Conservation (phyloP, 2,329 filamentous ascomycete genomes). For the Pseudogymnoascus sp. region DNA sequence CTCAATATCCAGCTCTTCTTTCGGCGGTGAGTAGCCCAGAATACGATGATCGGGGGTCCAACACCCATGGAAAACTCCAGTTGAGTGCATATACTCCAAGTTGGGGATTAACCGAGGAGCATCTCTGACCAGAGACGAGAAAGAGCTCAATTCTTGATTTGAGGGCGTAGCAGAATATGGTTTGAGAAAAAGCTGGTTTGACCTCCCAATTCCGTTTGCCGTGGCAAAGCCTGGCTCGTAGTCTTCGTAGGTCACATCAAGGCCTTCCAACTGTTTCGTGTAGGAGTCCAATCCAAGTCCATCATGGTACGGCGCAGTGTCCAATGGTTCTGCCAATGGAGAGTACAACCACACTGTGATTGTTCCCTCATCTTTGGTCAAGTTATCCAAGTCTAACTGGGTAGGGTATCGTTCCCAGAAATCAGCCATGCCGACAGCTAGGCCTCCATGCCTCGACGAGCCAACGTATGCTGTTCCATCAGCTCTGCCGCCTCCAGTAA, state of each 20-base stretch:
- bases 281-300: constrained; percentile 48
- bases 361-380: constrained; percentile 39
- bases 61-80: constrained; percentile 45
- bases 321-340: constrained; percentile 46
- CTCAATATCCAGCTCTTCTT: constrained; percentile 34
- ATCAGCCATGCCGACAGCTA: constrained; percentile 49
- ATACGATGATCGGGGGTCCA: constrained; percentile 38
- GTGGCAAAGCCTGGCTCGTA: constrained; percentile 48
- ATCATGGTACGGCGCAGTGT: constrained; percentile 50
- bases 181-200: constrained; percentile 47
- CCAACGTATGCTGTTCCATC: constrained; percentile 52
- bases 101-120: constrained; percentile 44
- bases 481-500: constrained; percentile 46
- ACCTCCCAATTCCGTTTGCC: constrained; percentile 49
- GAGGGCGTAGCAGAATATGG: constrained; percentile 45
- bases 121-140: constrained; percentile 39
- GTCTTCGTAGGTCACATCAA: constrained; percentile 57
- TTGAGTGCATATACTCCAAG: constrained; percentile 40
- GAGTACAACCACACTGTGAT: constrained; percentile 55
- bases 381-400: constrained; percentile 45
- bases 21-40: constrained; percentile 22
- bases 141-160: constrained; percentile 34
- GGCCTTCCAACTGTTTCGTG: constrained; percentile 48
- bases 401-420: constrained; percentile 60
- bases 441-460: constrained; percentile 46